Conservation (phyloP, 208 protist species). For the Crithidia fasciculata region DNA sequence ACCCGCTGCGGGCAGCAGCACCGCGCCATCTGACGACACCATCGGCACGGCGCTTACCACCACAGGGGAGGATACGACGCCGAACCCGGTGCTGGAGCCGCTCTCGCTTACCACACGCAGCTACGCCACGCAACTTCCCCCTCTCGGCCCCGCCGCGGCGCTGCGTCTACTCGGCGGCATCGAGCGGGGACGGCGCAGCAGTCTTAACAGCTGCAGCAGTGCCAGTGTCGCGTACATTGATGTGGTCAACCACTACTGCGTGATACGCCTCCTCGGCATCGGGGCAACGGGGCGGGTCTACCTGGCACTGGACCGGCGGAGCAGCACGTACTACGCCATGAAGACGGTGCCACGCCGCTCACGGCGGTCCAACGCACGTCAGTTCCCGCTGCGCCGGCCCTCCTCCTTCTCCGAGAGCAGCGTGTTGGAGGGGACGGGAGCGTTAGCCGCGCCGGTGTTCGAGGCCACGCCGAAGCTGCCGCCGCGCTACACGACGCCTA, state of each 20-base stretch:
- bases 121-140: constrained; percentile 12
- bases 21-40: not conserved
- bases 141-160: not conserved
- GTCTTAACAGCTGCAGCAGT: constrained; percentile 25
- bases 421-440: not conserved
- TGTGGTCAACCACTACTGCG: constrained; percentile 73
- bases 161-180: constrained; percentile 11
- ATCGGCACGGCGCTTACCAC: not conserved
- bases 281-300: constrained; percentile 55
- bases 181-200: constrained; percentile 25
- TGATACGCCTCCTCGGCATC: constrained; percentile 46
- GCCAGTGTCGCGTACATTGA: constrained; percentile 28
- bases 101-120: constrained; percentile 6
- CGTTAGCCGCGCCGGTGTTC: not conserved
- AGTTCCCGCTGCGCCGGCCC: constrained; percentile 6
- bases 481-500: not conserved
- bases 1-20: not conserved
- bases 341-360: constrained; percentile 42
- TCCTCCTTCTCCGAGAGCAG: constrained; percentile 15
- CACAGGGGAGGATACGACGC: not conserved
- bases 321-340: constrained; percentile 42
- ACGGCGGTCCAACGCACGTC: constrained; percentile 7
- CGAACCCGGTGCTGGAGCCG: not conserved
- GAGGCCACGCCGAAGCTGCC: constrained; percentile 4
- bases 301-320: constrained; percentile 44